These are phyloP conservation scores for Xylariomycetidae sp. DNA, from an alignment of 2,329 filamentous ascomycete genomes.

Conservation along the genomic window DNA sequence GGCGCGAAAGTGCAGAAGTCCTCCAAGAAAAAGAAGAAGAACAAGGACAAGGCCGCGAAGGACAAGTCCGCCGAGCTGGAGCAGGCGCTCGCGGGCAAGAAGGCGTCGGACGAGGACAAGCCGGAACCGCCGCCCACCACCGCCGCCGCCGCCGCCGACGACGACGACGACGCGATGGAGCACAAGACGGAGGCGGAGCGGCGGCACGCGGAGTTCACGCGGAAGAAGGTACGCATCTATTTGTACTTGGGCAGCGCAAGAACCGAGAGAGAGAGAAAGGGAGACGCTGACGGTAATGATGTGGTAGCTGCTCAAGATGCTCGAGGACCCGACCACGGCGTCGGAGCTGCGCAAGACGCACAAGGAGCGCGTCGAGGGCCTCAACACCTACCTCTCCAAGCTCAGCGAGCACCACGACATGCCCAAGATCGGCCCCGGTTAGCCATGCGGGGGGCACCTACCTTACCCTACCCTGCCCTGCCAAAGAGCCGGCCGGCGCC, in stretches of 20 bases:
- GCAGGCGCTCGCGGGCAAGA: slow-evolving; percentile 38
- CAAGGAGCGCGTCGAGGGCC: slow-evolving; percentile 90
- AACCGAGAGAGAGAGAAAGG: too few species aligned
- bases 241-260: too few species aligned
- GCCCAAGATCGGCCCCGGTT: slow-evolving; percentile 62
- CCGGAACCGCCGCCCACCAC: slow-evolving; percentile 11
- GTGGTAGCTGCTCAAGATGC: slow-evolving; percentile 73
- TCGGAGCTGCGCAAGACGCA: slow-evolving; percentile 91
- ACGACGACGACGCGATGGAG: slow-evolving; percentile 24
- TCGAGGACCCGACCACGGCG: slow-evolving; percentile 51
- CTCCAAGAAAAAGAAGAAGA: slow-evolving; percentile 56
- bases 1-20: slow-evolving; percentile 60
- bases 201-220: slow-evolving; percentile 71
- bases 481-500: too few species aligned
- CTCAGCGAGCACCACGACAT: slow-evolving; percentile 98
- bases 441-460: slow-evolving; percentile 14
- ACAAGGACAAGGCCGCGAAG: slow-evolving; percentile 32
- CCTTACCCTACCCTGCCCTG: background rate
- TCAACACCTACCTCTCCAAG: slow-evolving; percentile 88
- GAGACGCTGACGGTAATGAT: slow-evolving; percentile 12
- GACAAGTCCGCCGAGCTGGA: slow-evolving; percentile 33
- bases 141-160: slow-evolving; percentile 21
- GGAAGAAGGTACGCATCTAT: slow-evolving; percentile 75
- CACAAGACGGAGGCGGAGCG: slow-evolving; percentile 80
- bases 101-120: slow-evolving; percentile 22